phyloP scores from a whole-genome alignment of 306 rosid species.

The Lagenaria siceraria region DNA sequence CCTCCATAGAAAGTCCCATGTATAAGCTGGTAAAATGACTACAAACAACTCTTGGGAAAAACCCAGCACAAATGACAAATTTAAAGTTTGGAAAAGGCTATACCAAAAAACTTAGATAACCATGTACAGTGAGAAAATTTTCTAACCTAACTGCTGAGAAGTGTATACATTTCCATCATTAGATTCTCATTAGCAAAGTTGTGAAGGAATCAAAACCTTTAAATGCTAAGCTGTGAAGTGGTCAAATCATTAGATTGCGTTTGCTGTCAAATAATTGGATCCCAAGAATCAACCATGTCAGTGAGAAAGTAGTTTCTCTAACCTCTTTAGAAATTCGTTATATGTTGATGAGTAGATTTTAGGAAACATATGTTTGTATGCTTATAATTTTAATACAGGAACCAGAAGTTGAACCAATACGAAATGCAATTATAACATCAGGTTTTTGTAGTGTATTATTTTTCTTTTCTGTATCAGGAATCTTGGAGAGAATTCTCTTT shows the following conservation, averaged over 20 bases:
- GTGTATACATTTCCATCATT: background rate
- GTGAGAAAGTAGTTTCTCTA: background rate
- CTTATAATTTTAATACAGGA: background rate
- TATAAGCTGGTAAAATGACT: background rate
- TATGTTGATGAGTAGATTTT: background rate
- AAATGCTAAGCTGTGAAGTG: conserved; percentile 1
- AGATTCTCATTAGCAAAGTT: background rate
- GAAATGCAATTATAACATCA: background rate
- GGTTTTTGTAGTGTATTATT: background rate
- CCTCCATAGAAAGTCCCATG: background rate
- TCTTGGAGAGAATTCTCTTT: background rate
- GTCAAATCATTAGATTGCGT: background rate
- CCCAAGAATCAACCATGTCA: background rate
- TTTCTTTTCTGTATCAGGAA: background rate
- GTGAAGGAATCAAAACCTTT: background rate
- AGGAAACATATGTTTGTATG: background rate
- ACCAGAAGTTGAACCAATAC: background rate
- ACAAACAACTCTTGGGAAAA: background rate
- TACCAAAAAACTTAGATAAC: background rate
- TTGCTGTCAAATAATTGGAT: background rate
- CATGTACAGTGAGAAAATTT: background rate
- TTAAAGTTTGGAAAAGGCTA: background rate
- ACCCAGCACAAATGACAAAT: background rate
- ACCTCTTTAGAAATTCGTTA: background rate
- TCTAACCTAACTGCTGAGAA: background rate